Evolutionary conservation across 805 yeast species (phyloP), one percentile per base, ranked within the genome.

Genomic region (Teunomyces tritomae): DNA sequence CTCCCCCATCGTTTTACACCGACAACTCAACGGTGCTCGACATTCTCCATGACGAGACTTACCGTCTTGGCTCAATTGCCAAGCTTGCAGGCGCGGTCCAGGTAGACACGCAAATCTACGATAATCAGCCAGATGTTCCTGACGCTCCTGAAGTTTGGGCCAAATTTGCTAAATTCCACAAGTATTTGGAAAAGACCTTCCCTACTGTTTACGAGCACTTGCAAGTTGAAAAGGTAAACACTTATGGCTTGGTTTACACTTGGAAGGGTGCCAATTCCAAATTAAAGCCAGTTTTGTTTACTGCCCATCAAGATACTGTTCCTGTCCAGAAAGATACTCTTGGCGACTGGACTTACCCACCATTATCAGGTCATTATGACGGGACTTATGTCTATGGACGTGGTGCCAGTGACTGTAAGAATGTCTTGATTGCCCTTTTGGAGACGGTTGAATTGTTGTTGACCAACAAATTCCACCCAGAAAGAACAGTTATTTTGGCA

Each of bases 271-370:
- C 66, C 4, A 61, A 78, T 4, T 13, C 39, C 8, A 62, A 73
- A 13, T 89, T 86, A 11, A 83, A 84, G 61, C 95, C 96, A 10
- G 55, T 83, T 26, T 58, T 88, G 64, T 69, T 87, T 44, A 79
- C 85, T 57, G 91, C 92, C 1, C 96, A 88, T 61, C 85, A 80
- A 62, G 95, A 87, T 58, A 88, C 84, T 4, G 96, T 88, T 20
- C 95, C 96, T 1, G 85, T 86, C 8, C 86, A 82, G 55, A 61
- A 64, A 10, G 78, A 75, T 28, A 81, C 89, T 0, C 63, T 73
- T 45, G 64, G 59, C 26, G 70, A 78, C 47, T 88, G 95, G 95
- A 67, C 68, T 0, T 72, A 80, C 58, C 83, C 83, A 8, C 95
- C 96, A 2, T 85, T 81, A 49, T 64, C 55, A 9, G 76, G 73